Base-by-base conservation (phyloP, 1,284 basidiomycete genomes). In the Ceratobasidium sp. region DNA sequence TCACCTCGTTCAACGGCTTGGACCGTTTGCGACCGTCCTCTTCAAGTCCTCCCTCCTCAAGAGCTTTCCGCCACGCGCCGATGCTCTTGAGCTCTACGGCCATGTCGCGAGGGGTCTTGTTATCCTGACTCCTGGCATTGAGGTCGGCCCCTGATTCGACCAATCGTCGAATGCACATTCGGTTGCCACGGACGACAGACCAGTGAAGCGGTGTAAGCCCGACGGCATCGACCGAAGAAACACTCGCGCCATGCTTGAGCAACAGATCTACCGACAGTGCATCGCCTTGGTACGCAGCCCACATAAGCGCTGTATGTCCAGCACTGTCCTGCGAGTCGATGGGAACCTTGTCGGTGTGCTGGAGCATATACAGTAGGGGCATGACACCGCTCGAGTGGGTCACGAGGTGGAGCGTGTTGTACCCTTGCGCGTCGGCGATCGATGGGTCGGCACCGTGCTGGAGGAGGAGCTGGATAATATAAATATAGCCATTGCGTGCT, bases 271-370 rank as follows among this genome's bases (percentile, higher is more conserved):
- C 94, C 0, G 92, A 95, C 25, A 99, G 86, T 0, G 94, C 95
- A 76, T 99, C 97, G 50, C 96, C 96, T 78, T 99, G 97, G 80
- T 98, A 99, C 3, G 95, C 94, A 1, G 97, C 97, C 97, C 97
- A 99, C 93, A 98, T 98, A 64, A 99, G 84, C 0, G 93, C 86
- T 0, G 96, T 98, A 76, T 99, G 97, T 0, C 96, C 96, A 43
- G 58, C 56, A 34, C 32, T 53, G 29, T 99, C 97, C 49, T 88
- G 85, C 49, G 90, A 90, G 77, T 97, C 94, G 58, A 96, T 89
- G 38, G 87, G 89, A 71, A 97, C 58, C 29, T 64, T 86, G 1
- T 94, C 92, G 20, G 54, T 47, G 74, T 96, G 93, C 77, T 96
- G 94, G 1, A 97, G 85, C 45, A 99, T 85, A 78, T 97, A 98